Conservation (phyloP, 768 basidiomycete species). For the Rhizopogon vesiculosus region DNA sequence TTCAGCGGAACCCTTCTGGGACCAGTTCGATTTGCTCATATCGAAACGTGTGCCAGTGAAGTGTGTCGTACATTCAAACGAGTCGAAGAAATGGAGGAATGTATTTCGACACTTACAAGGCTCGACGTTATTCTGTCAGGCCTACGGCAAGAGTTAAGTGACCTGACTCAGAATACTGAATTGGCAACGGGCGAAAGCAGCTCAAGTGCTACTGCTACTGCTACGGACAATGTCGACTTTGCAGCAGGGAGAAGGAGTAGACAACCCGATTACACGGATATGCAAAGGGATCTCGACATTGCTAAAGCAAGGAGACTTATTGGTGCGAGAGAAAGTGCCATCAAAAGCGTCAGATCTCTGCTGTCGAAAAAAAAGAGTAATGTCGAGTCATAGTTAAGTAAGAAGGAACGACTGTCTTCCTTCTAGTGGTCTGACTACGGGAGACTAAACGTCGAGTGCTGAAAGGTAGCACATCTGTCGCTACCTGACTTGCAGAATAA, state of each 20-base stretch:
- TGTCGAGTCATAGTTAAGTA: background rate
- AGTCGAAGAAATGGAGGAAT: slow-evolving; percentile 64
- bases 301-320: slow-evolving; percentile 64
- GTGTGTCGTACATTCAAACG: slow-evolving; percentile 67
- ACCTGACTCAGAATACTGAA: background rate
- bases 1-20: slow-evolving; percentile 81
- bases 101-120: slow-evolving; percentile 46
- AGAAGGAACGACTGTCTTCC: too few species aligned
- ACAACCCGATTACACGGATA: slow-evolving; percentile 41
- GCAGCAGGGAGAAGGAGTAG: slow-evolving; percentile 14
- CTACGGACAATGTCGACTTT: background rate
- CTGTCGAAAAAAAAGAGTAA: slow-evolving; percentile 35
- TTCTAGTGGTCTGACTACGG: too few species aligned
- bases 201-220: background rate
- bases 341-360: slow-evolving; percentile 54
- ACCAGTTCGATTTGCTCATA: slow-evolving; percentile 69
- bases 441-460: too few species aligned
- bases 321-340: slow-evolving; percentile 62
- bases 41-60: slow-evolving; percentile 70
- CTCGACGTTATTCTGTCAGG: slow-evolving; percentile 58
- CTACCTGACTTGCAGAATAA: background rate
- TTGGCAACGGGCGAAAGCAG: background rate
- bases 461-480: background rate
- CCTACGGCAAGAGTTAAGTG: slow-evolving; percentile 43
- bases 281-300: slow-evolving; percentile 43